A percentile compares a stretch with the other conserved stretches of the same genome.
phyloP scores from a whole-genome alignment of 371 early-diverging fungal genomes.

The Mortierella sp. region DNA sequence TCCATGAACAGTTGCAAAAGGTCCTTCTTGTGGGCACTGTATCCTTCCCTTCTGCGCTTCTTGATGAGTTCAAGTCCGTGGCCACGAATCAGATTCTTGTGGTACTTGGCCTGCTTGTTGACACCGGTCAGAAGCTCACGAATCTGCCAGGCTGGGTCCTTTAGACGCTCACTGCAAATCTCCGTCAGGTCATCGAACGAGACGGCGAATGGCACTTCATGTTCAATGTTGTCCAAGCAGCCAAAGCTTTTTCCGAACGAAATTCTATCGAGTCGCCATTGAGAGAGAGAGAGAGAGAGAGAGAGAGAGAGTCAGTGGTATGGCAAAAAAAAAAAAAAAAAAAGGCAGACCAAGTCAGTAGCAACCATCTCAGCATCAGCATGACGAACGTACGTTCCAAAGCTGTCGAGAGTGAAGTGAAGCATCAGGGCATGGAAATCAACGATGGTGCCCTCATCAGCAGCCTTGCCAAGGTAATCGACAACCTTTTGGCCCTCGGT shows the following conservation, averaged over 20 bases:
- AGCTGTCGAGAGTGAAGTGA: conserved; percentile 62
- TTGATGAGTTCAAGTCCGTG: conserved; percentile 8
- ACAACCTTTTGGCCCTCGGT: conserved; percentile 43
- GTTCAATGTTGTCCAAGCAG: conserved; percentile 18
- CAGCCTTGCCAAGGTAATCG: conserved; percentile 50
- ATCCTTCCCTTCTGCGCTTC: conserved; percentile 10
- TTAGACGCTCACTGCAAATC: conserved; percentile 4
- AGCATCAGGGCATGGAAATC: conserved; percentile 61
- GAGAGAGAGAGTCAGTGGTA: conserved; percentile 56
- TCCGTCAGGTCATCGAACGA: conserved; percentile 11
- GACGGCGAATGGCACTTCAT: conserved; percentile 10
- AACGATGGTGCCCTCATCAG: conserved; percentile 29
- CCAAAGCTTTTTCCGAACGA: conserved; percentile 40
- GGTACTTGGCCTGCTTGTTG: conserved; percentile 1
- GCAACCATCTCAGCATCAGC: no score
- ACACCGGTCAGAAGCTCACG: conserved; percentile 14
- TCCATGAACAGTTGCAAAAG: conserved; percentile 68
- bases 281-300: no score
- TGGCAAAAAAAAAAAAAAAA: conserved; percentile 10
- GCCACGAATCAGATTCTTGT: not conserved
- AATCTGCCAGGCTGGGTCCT: conserved; percentile 28
- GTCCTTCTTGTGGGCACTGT: conserved; percentile 57
- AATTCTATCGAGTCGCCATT: no score
- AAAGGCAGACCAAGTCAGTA: not conserved
- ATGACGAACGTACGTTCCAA: conserved; percentile 26